phyloP scores from a whole-genome alignment of 2,329 filamentous ascomycete genomes.

The Phaeosphaeriaceae sp. region DNA sequence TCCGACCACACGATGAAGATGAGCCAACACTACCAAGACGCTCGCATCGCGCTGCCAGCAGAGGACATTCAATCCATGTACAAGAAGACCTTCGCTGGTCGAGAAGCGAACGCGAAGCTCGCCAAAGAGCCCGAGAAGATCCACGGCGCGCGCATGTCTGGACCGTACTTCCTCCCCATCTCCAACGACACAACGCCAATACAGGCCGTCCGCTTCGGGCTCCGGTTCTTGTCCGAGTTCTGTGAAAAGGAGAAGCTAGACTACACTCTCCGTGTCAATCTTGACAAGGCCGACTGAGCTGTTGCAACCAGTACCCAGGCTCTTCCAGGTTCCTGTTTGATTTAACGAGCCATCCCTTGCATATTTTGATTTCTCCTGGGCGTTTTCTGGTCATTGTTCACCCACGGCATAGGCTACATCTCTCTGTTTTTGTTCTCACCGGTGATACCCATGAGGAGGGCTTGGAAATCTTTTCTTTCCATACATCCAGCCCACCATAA shows the following conservation, averaged over 20 bases:
- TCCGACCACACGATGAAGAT: slow-evolving; percentile 38
- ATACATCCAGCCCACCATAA: neutral
- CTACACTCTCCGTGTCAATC: slow-evolving; percentile 33
- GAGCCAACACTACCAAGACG: slow-evolving; percentile 34
- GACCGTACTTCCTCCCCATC: slow-evolving; percentile 51
- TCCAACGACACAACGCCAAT: slow-evolving; percentile 50
- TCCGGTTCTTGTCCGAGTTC: slow-evolving; percentile 53
- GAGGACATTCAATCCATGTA: slow-evolving; percentile 48
- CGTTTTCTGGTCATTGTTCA: neutral
- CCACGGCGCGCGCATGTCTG: slow-evolving; percentile 42
- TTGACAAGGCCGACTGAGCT: slow-evolving; percentile 34
- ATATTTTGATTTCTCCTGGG: neutral
- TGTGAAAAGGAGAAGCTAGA: slow-evolving; percentile 42
- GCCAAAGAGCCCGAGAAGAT: slow-evolving; percentile 42
- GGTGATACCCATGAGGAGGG: slow-evolving; percentile 22
- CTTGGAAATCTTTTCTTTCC: neutral
- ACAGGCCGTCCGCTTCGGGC: slow-evolving; percentile 54
- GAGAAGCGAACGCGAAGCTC: slow-evolving; percentile 27
- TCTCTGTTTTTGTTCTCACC: slow-evolving; percentile 3
- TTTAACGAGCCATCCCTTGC: neutral
- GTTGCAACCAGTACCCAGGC: neutral
- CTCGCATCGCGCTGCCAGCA: slow-evolving; percentile 35
- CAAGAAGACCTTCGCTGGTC: slow-evolving; percentile 47
- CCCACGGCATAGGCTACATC: neutral
- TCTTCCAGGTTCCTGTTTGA: neutral